Conservation (phyloP, 2,329 filamentous ascomycete species). For the Knufia fluminis region DNA sequence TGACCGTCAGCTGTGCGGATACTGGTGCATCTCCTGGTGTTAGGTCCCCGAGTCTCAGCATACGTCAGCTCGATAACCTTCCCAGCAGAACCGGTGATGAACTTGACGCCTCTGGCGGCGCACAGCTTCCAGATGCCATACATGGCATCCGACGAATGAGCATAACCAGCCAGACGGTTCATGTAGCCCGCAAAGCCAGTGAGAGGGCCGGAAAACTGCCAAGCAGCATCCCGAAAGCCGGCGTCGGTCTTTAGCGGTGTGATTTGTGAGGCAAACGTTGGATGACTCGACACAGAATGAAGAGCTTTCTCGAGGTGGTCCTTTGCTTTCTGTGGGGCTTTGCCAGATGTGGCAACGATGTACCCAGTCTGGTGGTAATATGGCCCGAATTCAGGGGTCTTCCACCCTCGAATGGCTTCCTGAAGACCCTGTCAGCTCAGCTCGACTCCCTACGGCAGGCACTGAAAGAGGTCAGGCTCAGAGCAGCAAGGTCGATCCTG, state of each 20-base stretch:
- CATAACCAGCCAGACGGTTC: constrained; percentile 48
- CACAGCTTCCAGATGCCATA: constrained; percentile 45
- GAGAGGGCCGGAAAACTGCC: constrained; percentile 43
- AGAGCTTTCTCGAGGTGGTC: constrained; percentile 25
- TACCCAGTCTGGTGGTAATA: constrained; percentile 39
- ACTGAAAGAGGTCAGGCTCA: not conserved
- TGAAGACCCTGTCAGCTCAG: constrained; percentile 10
- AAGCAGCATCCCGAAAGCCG: constrained; percentile 34
- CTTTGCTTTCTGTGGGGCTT: constrained; percentile 24
- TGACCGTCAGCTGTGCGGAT: constrained; percentile 33
- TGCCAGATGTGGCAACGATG: constrained; percentile 34
- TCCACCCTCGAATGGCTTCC: constrained; percentile 35
- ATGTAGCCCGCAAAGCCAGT: constrained; percentile 51
- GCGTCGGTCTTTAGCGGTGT: constrained; percentile 32
- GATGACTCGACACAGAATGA: constrained; percentile 30
- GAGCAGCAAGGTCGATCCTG: not conserved
- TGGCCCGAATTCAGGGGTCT: constrained; percentile 33
- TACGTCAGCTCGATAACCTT: constrained; percentile 31
- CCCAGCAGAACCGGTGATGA: constrained; percentile 36
- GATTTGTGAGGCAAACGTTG: constrained; percentile 27
- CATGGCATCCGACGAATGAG: constrained; percentile 44
- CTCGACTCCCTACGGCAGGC: not conserved
- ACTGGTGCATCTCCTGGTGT: constrained; percentile 25
- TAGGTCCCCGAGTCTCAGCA: constrained; percentile 28
- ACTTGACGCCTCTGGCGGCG: constrained; percentile 37